Conservation (phyloP, 148 eudicot species). For the Rhododendron williamsianum region DNA sequence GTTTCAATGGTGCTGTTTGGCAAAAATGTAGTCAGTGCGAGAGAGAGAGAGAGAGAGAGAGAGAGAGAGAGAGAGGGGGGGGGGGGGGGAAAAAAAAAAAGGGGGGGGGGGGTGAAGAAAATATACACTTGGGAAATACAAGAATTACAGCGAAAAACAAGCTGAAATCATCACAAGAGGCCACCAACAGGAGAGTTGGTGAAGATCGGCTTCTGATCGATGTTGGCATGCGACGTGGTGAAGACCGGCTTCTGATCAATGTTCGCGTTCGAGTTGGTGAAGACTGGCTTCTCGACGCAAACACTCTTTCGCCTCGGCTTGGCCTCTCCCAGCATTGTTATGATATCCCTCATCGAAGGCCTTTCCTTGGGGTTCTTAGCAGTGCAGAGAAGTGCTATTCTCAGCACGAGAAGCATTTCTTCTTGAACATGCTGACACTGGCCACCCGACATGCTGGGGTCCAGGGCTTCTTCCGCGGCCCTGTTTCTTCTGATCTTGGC, state of each 20-base stretch:
- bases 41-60: no score
- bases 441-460: conserved; percentile 42
- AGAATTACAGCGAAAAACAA: background rate
- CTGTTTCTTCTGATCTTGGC: conserved; percentile 42
- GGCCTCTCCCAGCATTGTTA: conserved; percentile 89
- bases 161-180: conserved; percentile 26
- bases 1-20: no score
- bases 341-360: conserved; percentile 92
- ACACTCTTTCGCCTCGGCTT: conserved; percentile 83
- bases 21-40: no score
- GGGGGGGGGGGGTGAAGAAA: background rate
- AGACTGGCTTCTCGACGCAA: conserved; percentile 16
- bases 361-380: conserved; percentile 82
- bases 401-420: conserved; percentile 81
- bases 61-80: no score
- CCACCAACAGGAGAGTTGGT: conserved; percentile 70
- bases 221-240: background rate
- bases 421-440: conserved; percentile 66
- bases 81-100: no score
- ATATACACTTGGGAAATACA: background rate
- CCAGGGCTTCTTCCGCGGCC: conserved; percentile 57
- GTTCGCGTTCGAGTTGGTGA: background rate
- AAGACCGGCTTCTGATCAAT: background rate
- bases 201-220: conserved; percentile 38
- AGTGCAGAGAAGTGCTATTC: conserved; percentile 75